Base-by-base conservation (phyloP, 495 filamentous ascomycete species). In the Neurospora africana region DNA sequence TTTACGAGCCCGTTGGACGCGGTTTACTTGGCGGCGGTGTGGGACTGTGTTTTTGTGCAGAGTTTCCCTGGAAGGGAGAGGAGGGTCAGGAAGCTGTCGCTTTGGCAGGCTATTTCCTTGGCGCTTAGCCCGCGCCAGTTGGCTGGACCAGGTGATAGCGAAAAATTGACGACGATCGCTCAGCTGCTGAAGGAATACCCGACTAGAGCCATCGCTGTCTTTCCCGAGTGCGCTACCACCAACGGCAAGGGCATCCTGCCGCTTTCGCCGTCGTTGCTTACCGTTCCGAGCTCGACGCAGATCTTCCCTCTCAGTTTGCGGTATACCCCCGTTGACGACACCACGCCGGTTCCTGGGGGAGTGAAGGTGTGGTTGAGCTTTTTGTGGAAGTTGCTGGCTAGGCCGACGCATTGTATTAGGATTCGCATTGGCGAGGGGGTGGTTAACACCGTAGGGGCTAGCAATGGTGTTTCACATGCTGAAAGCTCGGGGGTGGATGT, bases 21-120 rank as follows among this genome's bases (percentile, higher is more conserved):
- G 5, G 83, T 99, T 40, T 98, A 98, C 80, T 89, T 99, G n/a
- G 93, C 95, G 65, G 93, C 93, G 38, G 93, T 99, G 76, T 99
- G 98, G 83, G 93, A 97, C 80, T 94, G 94, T 23, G 86, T 99
- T 79, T 98, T 99, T 83, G 95, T 93, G 40, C 86, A 89, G 21
- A 91, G 88, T 11, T 97, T 93, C 79, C 93, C 94, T 0, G 82
- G 36, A 3, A 37, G 36, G 30, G 30, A 30, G 8, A 37, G 36
- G 9, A 8, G 9, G 9, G 36, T 37, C 8, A 37, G 36, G 36
- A 37, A 3, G 36, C 10, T 37, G 36, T 37, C 36, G 5, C 89
- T 98, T 5, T 83, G 93, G 38, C 82, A 87, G 68, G 93, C 93
- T 41, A 88, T 97, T 19, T 76, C 90, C 19, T 86, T 89, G 36